phyloP scores from a whole-genome alignment of 148 eudicot genomes.

The Cornus florida region DNA sequence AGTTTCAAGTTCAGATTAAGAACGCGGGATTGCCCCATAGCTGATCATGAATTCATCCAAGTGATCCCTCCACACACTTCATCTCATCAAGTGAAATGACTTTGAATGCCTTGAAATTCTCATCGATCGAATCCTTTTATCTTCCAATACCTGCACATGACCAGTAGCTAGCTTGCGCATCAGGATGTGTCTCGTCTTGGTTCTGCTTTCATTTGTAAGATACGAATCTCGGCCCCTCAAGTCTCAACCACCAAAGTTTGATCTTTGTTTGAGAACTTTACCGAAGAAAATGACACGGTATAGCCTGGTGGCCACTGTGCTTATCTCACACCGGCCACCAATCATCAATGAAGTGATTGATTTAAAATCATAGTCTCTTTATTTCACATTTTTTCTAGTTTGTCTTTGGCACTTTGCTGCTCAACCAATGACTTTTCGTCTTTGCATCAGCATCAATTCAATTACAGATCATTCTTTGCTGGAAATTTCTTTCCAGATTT shows the following conservation, averaged over 20 bases:
- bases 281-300: neutral
- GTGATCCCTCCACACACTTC: too few relatives aligned
- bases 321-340: neutral
- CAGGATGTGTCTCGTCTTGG: neutral
- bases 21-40: neutral
- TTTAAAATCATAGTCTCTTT: too few relatives aligned
- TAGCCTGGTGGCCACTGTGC: neutral
- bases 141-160: neutral
- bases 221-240: too few relatives aligned
- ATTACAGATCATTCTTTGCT: neutral
- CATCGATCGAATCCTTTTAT: neutral
- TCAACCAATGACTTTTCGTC: slow-evolving; percentile 1
- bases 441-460: slow-evolving; percentile 6
- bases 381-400: too few relatives aligned
- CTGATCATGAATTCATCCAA: neutral
- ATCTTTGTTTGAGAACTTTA: neutral
- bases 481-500: neutral
- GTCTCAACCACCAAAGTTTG: too few relatives aligned
- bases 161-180: neutral
- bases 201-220: neutral
- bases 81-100: neutral
- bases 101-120: neutral
- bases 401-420: neutral
- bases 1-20: too few relatives aligned
- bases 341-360: neutral